phyloP scores from a whole-genome alignment of 768 basidiomycete genomes.

The Leucocoprinus sp. region DNA sequence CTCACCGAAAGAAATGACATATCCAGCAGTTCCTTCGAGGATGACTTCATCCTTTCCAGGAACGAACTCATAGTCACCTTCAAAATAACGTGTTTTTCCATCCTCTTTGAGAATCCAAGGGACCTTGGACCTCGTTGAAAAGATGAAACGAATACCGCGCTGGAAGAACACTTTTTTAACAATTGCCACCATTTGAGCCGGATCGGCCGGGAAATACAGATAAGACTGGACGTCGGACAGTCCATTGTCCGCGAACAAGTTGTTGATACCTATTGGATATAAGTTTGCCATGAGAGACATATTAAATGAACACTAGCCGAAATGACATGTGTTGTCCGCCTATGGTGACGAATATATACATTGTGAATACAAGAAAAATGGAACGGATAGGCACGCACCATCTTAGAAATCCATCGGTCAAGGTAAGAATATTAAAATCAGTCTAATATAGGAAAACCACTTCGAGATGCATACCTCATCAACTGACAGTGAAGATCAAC shows the following conservation, averaged over 20 bases:
- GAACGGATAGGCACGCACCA: constrained; percentile 18
- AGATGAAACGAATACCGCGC: constrained; percentile 75
- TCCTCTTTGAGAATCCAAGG: constrained; percentile 79
- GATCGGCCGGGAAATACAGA: constrained; percentile 86
- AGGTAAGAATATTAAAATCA: not conserved
- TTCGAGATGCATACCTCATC: constrained; percentile 41
- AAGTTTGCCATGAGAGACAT: constrained; percentile 12
- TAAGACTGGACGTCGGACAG: constrained; percentile 70
- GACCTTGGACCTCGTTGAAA: constrained; percentile 85
- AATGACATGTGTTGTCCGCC: constrained; percentile 46
- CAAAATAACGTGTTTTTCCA: constrained; percentile 61
- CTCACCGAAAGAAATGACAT: constrained; percentile 81
- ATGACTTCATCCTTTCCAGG: constrained; percentile 85
- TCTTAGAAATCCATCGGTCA: constrained; percentile 16
- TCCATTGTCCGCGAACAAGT: constrained; percentile 83
- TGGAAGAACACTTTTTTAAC: constrained; percentile 77
- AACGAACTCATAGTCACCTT: constrained; percentile 63
- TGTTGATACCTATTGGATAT: constrained; percentile 69
- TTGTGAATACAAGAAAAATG: constrained; percentile 1
- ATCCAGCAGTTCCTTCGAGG: constrained; percentile 68
- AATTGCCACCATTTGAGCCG: constrained; percentile 71
- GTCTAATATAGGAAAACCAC: too few species aligned
- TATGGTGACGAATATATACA: constrained; percentile 10
- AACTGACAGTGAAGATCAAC: constrained; percentile 28
- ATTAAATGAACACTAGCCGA: constrained; percentile 19